Percentiles rank a stretch among this genome's conserved stretches.
Conservation (phyloP, 176 grass and related monocot genomes). For the Avena sativa region DNA sequence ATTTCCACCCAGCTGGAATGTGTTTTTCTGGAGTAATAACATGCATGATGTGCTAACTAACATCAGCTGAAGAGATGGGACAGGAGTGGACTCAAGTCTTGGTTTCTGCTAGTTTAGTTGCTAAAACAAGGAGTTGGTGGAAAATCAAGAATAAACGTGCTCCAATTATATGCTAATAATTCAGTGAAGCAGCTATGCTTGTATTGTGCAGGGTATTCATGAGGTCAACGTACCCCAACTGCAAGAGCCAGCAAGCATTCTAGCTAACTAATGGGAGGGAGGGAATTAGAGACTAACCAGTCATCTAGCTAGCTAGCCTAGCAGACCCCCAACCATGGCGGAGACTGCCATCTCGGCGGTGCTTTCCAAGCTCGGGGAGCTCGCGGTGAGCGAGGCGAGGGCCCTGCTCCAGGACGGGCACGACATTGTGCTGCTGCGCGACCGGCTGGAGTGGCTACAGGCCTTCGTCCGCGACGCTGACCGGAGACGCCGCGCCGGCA, state of each 20-base stretch:
- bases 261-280: too few relatives aligned
- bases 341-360: neutral
- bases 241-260: too few relatives aligned
- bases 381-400: neutral
- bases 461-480: slow-evolving; percentile 7
- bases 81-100: too few relatives aligned
- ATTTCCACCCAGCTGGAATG: neutral
- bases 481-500: neutral
- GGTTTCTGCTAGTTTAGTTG: too few relatives aligned
- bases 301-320: neutral
- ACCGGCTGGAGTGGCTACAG: slow-evolving; percentile 8
- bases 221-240: neutral
- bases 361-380: slow-evolving; percentile 10
- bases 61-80: too few relatives aligned
- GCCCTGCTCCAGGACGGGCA: neutral
- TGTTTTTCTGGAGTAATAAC: neutral
- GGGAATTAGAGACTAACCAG: too few relatives aligned
- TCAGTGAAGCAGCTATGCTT: neutral
- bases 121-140: too few relatives aligned
- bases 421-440: slow-evolving; percentile 4
- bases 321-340: neutral
- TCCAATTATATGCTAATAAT: too few relatives aligned
- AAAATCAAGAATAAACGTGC: too few relatives aligned
- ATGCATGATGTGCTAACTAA: neutral
- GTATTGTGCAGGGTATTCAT: neutral